phyloP scores from a whole-genome alignment of 768 basidiomycete species.

The Xanthoconium purpureum region DNA sequence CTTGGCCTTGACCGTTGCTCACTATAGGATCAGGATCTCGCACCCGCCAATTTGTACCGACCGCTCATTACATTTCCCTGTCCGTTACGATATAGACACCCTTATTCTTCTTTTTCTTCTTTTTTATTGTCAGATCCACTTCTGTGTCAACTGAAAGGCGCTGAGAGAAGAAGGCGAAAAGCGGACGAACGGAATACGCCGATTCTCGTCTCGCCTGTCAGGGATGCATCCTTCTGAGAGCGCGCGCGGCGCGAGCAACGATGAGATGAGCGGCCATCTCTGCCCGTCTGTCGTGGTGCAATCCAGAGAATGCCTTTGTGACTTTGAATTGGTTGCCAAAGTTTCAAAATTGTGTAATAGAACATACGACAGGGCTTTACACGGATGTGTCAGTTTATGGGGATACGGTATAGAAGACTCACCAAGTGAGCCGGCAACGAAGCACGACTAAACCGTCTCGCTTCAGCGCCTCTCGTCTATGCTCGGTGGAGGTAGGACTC shows the following conservation, averaged over 20 bases:
- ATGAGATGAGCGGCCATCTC: slow-evolving; percentile 7
- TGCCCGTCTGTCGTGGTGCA: neutral
- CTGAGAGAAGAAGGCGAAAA: neutral
- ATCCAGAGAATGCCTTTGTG: neutral
- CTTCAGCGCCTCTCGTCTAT: neutral
- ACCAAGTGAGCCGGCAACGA: too few relatives aligned
- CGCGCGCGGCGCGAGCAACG: neutral
- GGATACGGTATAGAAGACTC: neutral
- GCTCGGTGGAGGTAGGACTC: too few relatives aligned
- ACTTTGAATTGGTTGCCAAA: slow-evolving; percentile 7
- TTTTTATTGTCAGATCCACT: slow-evolving; percentile 7
- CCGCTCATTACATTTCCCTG: slow-evolving; percentile 14
- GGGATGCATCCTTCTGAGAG: neutral
- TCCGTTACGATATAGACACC: slow-evolving; percentile 12
- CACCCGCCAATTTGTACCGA: slow-evolving; percentile 2
- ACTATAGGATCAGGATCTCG: slow-evolving; percentile 21
- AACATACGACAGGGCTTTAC: neutral
- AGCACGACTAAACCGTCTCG: neutral
- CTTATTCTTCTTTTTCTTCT: neutral
- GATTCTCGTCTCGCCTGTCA: neutral
- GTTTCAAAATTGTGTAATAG: neutral
- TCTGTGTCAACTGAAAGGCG: slow-evolving; percentile 4
- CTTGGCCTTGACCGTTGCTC: neutral
- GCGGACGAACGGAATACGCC: slow-evolving; percentile 2
- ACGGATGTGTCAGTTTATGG: neutral